These are phyloP conservation scores for Mitragyna speciosa DNA, from an alignment of 257 asterid species.

Conservation along the genomic window DNA sequence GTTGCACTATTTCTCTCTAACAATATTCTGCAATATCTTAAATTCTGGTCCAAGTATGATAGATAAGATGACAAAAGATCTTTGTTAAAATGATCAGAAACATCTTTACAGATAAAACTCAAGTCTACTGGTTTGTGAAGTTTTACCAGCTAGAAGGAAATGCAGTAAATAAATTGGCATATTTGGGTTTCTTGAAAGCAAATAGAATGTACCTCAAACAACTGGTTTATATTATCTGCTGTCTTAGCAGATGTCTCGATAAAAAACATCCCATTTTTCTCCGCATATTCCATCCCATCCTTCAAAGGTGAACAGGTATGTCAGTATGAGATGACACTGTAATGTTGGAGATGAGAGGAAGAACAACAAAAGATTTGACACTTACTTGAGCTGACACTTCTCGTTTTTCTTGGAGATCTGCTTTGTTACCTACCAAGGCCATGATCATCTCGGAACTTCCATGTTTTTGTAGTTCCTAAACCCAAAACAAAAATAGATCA, in stretches of 20 bases:
- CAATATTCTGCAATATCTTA: neutral
- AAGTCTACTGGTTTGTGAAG: neutral
- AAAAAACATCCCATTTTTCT: slow-evolving; percentile 94
- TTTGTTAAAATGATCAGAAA: neutral
- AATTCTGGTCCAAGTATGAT: neutral
- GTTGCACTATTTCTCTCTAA: neutral
- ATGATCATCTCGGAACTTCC: slow-evolving; percentile 93
- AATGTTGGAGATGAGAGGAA: slow-evolving; percentile 3
- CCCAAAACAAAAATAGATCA: slow-evolving; percentile 1
- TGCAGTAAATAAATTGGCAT: neutral
- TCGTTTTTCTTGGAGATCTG: slow-evolving; percentile 87
- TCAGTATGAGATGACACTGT: slow-evolving; percentile 12
- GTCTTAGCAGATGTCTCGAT: slow-evolving; percentile 99
- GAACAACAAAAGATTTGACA: slow-evolving; percentile 1
- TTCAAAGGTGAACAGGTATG: slow-evolving; percentile 27
- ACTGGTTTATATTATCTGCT: slow-evolving; percentile 98
- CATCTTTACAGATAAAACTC: neutral
- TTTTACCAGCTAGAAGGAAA: neutral
- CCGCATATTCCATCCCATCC: slow-evolving; percentile 87
- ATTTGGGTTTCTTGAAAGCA: neutral
- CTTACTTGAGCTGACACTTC: slow-evolving; percentile 83
- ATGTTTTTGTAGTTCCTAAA: slow-evolving; percentile 89
- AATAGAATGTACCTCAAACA: slow-evolving; percentile 72
- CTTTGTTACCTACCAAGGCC: slow-evolving; percentile 99
- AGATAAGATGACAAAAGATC: neutral